Conservation (phyloP, 2,329 filamentous ascomycete species). For the Paracorniculantispora psalliotae region DNA sequence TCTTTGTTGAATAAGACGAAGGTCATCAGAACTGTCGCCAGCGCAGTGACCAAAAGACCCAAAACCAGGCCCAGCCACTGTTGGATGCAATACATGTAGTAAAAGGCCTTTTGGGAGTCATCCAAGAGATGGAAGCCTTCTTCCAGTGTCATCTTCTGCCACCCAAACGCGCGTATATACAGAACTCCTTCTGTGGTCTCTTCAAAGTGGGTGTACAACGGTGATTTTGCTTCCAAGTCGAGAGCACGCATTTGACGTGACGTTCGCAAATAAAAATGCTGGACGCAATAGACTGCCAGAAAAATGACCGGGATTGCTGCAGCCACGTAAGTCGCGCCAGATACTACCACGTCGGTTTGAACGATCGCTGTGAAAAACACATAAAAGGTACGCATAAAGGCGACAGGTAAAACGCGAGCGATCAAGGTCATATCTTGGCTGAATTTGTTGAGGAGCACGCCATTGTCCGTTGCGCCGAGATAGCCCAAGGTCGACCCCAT, state of each 20-base stretch:
- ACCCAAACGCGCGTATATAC: constrained; percentile 45
- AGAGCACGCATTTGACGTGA: constrained; percentile 28
- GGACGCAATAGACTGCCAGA: constrained; percentile 23
- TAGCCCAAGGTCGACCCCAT: background rate
- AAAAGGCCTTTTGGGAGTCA: constrained; percentile 47
- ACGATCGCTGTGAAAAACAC: background rate
- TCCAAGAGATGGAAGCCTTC: constrained; percentile 34
- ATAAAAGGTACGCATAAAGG: constrained; percentile 8
- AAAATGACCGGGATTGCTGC: constrained; percentile 22
- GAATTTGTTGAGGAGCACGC: constrained; percentile 13
- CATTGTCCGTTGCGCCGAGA: background rate
- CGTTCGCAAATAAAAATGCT: constrained; percentile 29
- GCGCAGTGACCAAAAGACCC: background rate
- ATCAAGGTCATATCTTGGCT: constrained; percentile 23
- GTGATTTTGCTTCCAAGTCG: constrained; percentile 30
- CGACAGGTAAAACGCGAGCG: constrained; percentile 18
- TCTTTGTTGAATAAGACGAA: background rate
- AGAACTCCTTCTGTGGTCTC: constrained; percentile 40
- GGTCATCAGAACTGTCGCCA: background rate
- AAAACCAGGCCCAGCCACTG: constrained; percentile 37
- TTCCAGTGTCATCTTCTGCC: constrained; percentile 33
- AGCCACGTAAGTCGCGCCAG: constrained; percentile 25
- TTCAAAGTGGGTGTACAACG: constrained; percentile 29
- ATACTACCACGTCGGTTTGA: constrained; percentile 15
- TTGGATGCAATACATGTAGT: constrained; percentile 48